phyloP scores from a whole-genome alignment of 805 yeast genomes.

The Candida endomychidarum region DNA sequence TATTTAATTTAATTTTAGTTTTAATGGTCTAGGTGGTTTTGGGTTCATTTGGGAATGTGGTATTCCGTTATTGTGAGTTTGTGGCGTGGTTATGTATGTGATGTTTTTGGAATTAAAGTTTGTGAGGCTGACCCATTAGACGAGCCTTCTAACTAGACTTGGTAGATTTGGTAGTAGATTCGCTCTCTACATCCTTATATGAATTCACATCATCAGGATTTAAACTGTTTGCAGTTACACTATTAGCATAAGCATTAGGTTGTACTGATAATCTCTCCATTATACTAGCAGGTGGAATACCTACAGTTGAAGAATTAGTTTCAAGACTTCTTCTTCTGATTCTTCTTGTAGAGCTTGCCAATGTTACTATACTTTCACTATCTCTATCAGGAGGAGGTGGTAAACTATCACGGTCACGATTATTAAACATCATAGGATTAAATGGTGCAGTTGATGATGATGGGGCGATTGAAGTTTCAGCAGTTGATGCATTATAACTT shows the following conservation, averaged over 20 bases:
- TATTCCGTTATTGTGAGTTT: too few species aligned
- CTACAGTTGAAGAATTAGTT: constrained; percentile 64
- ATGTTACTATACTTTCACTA: constrained; percentile 43
- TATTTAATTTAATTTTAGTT: too few species aligned
- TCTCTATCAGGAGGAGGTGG: constrained; percentile 42
- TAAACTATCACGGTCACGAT: constrained; percentile 42
- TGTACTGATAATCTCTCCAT: constrained; percentile 50
- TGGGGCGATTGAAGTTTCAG: constrained; percentile 52
- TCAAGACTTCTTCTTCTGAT: constrained; percentile 43
- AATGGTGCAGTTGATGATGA: constrained; percentile 21
- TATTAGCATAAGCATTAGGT: constrained; percentile 26
- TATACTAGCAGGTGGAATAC: constrained; percentile 74
- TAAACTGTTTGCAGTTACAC: constrained; percentile 9
- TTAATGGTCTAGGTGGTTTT: too few species aligned
- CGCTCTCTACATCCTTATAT: constrained; percentile 5
- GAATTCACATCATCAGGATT: constrained; percentile 10
- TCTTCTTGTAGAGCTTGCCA: constrained; percentile 42
- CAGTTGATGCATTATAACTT: constrained; percentile 44
- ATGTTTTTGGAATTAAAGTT: too few species aligned
- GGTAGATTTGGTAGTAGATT: constrained; percentile 1
- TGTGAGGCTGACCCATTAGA: too few species aligned
- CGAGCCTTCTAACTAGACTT: not conserved
- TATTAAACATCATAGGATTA: constrained; percentile 9
- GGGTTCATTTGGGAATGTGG: too few species aligned
- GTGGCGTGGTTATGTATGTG: too few species aligned